Conservation (phyloP, 2,329 filamentous ascomycete genomes). For the Fusarium armeniacum region DNA sequence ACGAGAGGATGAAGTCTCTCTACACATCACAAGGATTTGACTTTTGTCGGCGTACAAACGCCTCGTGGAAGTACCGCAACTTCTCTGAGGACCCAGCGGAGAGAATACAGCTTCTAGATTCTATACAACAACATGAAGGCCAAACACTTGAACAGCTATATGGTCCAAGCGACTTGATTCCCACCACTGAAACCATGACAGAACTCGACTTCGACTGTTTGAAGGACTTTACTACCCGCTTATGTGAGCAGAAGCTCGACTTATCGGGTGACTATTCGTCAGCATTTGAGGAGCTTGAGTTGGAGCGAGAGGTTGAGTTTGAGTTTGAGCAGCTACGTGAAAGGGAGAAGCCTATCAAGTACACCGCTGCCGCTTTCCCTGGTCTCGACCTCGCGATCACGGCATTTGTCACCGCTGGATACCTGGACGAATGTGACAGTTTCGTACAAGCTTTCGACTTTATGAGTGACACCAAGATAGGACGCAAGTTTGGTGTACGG, state of each 20-base stretch:
- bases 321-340: slow-evolving; percentile 71
- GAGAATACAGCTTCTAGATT: slow-evolving; percentile 51
- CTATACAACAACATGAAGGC: slow-evolving; percentile 63
- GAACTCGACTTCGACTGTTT: slow-evolving; percentile 2
- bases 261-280: slow-evolving; percentile 55
- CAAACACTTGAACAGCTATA: slow-evolving; percentile 73
- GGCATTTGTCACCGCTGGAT: background rate
- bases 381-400: slow-evolving; percentile 57
- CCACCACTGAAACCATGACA: background rate
- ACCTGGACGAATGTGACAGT: background rate
- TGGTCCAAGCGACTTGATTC: slow-evolving; percentile 47
- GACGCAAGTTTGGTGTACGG: background rate
- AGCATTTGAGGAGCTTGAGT: slow-evolving; percentile 71
- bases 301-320: slow-evolving; percentile 71
- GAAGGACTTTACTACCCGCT: background rate
- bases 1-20: slow-evolving; percentile 70
- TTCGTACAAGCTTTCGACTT: background rate
- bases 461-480: background rate
- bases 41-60: slow-evolving; percentile 70
- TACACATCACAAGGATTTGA: slow-evolving; percentile 72
- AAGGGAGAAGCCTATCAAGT: slow-evolving; percentile 61
- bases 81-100: slow-evolving; percentile 56
- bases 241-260: background rate
- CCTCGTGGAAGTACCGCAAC: slow-evolving; percentile 58
- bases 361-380: slow-evolving; percentile 58